Evolutionary conservation across 1,139 yeast genomes (phyloP), one percentile per base, ranked within the genome.

Genomic region (Kodamaea alishanica): DNA sequence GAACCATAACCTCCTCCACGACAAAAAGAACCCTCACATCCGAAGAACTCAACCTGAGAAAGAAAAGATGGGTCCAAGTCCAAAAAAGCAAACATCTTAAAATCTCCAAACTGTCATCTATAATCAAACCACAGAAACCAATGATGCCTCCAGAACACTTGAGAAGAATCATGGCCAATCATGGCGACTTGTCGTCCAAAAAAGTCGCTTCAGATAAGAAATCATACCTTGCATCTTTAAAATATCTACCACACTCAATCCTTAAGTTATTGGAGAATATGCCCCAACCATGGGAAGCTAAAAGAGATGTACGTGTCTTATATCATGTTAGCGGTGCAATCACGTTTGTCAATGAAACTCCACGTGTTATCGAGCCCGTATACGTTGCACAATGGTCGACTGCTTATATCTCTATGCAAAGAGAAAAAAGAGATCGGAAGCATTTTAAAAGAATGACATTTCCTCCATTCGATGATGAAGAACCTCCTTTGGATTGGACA

Each of bases 251-350:
- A 0, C 97, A 92, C 63, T 97, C 98, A 0, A 77, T 90, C 1
- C 61, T 89, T 45, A 94, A 94, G 60, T 72, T 94, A 28, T 58
- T 94, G 35, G 98, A 94, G 55, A 90, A 89, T 53, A 92, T 94
- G 92, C 99, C 99, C 0, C 96, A 89, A 57, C 99, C 99, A 1
- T 94, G 99, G 99, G 97, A 94, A 59, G 78, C 79, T 43, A 68
- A 76, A 1, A 85, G 86, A 43, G 95, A 86, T 40, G 98, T 94
- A 8, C 80, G 78, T 44, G 97, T 92, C 6, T 62, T 92, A 32
- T 92, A 92, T 56, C 99, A 92, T 55, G 75, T 78, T 15, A 81
- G 95, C 0, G 98, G 98, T 10, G 97, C 98, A 9, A 85, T 94
- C 24, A 89, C 98, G 0, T 89, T 94, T 70, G 96, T 94, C 22